Conservation (phyloP, 352 stramenopile species). For the Phytophthora sojae region DNA sequence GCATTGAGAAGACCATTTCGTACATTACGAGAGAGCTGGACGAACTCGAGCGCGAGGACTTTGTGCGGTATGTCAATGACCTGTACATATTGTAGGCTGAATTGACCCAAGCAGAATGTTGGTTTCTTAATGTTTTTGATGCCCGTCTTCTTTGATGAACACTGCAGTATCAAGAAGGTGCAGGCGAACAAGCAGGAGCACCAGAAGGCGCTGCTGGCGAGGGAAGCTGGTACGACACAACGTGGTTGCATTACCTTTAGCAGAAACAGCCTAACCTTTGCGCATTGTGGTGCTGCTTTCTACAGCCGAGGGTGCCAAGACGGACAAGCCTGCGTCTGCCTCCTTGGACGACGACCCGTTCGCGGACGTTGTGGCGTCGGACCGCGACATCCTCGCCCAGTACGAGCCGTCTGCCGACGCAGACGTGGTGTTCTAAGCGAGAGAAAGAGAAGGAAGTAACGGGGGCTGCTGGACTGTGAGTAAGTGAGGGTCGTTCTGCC, state of each 20-base stretch:
- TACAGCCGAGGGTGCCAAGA: conserved; percentile 20
- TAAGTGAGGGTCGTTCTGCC: conserved; percentile 6
- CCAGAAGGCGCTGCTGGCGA: conserved; percentile 71
- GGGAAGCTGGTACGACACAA: conserved; percentile 59
- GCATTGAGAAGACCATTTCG: conserved; percentile 96
- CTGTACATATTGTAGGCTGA: not conserved
- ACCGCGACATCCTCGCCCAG: conserved; percentile 84
- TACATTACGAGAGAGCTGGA: conserved; percentile 99
- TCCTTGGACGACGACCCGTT: conserved; percentile 68
- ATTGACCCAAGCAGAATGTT: not conserved
- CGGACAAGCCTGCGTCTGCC: conserved; percentile 15
- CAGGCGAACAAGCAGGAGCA: conserved; percentile 97
- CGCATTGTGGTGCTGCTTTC: conserved; percentile 1
- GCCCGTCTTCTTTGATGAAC: not conserved
- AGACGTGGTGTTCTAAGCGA: conserved; percentile 82
- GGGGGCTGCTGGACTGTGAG: conserved; percentile 1
- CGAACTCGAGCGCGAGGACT: conserved; percentile 98
- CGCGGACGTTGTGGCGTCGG: conserved; percentile 70
- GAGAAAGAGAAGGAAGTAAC: not conserved
- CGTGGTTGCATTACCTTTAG: not conserved
- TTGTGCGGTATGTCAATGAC: conserved; percentile 65
- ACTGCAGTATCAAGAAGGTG: conserved; percentile 97
- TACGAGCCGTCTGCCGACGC: conserved; percentile 78
- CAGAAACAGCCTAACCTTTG: not conserved
- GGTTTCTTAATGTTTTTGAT: not conserved